Evolutionary conservation across 352 stramenopile genomes (phyloP).

Genomic region (Phytophthora litchii): DNA sequence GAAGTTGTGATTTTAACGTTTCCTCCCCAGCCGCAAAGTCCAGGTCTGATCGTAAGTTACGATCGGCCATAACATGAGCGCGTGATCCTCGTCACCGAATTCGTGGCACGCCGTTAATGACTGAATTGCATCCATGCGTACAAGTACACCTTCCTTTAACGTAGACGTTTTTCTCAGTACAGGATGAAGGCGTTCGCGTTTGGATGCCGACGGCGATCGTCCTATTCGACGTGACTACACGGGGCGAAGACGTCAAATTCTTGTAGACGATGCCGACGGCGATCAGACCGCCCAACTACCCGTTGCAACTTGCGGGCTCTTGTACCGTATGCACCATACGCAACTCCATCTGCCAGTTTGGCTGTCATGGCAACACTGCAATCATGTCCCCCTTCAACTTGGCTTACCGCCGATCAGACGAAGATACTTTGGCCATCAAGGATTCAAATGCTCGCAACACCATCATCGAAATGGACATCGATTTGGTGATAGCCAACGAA

Average conservation of each 20-base stretch:
- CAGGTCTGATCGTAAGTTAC: background rate
- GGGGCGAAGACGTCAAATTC: background rate
- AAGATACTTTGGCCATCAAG: background rate
- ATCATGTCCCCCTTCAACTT: background rate
- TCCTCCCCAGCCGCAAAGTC: no score
- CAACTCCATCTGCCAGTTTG: no score
- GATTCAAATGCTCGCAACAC: background rate
- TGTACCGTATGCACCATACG: no score
- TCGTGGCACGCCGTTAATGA: background rate
- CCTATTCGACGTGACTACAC: background rate
- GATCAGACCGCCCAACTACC: background rate
- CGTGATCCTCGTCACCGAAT: background rate
- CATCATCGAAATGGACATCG: background rate
- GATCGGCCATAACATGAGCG: background rate
- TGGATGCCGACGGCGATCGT: background rate
- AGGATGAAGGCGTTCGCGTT: background rate
- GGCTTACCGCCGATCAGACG: conserved; percentile 1
- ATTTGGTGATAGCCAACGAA: background rate
- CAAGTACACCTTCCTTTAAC: no score
- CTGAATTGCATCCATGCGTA: background rate
- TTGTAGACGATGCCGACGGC: background rate
- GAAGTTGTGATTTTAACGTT: no score
- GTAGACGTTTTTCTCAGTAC: background rate
- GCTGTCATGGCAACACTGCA: no score
- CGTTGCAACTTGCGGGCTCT: background rate